Evolutionary conservation across 192 early-diverging fungal species (phyloP).

Genomic region (Rhizophagus clarus): DNA sequence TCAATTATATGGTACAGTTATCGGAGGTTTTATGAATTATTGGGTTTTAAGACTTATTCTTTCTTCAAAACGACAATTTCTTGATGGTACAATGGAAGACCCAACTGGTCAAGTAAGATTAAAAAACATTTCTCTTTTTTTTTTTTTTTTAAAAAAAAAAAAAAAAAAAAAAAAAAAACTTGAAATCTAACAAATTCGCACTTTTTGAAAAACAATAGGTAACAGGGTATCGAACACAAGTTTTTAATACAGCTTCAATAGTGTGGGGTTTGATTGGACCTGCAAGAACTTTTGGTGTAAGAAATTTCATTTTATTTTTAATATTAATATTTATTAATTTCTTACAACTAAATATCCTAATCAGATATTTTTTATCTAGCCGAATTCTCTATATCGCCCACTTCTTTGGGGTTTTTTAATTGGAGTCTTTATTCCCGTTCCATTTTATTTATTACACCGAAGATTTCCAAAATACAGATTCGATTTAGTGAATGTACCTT

Average conservation of each 20-base stretch:
- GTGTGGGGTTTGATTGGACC: slow-evolving; percentile 69
- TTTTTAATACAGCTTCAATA: slow-evolving; percentile 51
- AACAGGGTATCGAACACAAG: not conserved
- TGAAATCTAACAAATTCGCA: not conserved
- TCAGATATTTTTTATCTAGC: slow-evolving; percentile 1
- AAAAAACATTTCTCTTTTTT: not conserved
- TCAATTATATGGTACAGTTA: slow-evolving; percentile 58
- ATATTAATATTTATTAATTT: no score
- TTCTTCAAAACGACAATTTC: not conserved
- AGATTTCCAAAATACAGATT: slow-evolving; percentile 46
- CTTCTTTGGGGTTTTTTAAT: slow-evolving; percentile 49
- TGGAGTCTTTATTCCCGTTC: slow-evolving; percentile 36
- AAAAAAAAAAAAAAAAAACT: no score
- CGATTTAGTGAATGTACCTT: slow-evolving; percentile 25
- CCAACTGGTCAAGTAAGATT: slow-evolving; percentile 16
- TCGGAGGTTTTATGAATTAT: slow-evolving; percentile 44
- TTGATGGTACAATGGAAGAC: slow-evolving; percentile 12
- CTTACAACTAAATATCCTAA: not conserved
- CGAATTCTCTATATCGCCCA: slow-evolving; percentile 36
- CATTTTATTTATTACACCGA: slow-evolving; percentile 44
- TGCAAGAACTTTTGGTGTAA: slow-evolving; percentile 49
- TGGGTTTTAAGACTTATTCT: slow-evolving; percentile 33
- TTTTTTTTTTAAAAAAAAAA: no score
- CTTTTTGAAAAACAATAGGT: not conserved
- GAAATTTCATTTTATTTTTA: not conserved